A percentile compares a stretch with the other conserved stretches of the same genome.
phyloP scores from a whole-genome alignment of 768 basidiomycete genomes.

The Pleurotus tuber-regium region DNA sequence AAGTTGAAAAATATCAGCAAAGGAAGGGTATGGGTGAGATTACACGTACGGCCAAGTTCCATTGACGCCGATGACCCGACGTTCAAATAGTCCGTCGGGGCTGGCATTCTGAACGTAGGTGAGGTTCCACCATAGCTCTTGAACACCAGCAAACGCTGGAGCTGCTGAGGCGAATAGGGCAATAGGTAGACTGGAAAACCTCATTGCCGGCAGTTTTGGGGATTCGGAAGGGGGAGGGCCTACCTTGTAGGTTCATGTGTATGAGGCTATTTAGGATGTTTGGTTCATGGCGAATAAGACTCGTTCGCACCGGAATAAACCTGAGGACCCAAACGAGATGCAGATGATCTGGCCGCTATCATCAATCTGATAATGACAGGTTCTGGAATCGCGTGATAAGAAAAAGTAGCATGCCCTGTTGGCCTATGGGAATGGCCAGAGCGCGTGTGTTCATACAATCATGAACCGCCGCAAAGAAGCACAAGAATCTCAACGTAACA shows the following conservation, averaged over 20 bases:
- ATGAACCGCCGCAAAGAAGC: no score
- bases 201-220: constrained; percentile 17
- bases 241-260: constrained; percentile 7
- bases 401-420: no score
- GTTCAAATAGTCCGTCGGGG: constrained; percentile 78
- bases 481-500: no score
- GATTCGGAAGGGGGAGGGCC: constrained; percentile 12
- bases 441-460: not conserved
- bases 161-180: constrained; percentile 25
- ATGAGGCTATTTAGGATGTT: not conserved
- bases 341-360: constrained; percentile 3
- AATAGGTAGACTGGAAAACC: constrained; percentile 24
- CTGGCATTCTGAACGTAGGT: constrained; percentile 77
- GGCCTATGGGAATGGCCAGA: not conserved
- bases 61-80: constrained; percentile 86
- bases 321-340: not conserved
- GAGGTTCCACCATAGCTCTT: constrained; percentile 89
- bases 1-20: constrained; percentile 3
- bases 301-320: not conserved
- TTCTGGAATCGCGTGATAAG: constrained; percentile 7
- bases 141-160: constrained; percentile 57
- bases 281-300: constrained; percentile 4
- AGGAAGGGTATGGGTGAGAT: not conserved
- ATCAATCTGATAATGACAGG: constrained; percentile 6
- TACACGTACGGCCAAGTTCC: constrained; percentile 86